Percentiles rank a stretch among this genome's conserved stretches.
Conservation (phyloP, 805 yeast genomes). For the Ogataea trehaloabstinens region DNA sequence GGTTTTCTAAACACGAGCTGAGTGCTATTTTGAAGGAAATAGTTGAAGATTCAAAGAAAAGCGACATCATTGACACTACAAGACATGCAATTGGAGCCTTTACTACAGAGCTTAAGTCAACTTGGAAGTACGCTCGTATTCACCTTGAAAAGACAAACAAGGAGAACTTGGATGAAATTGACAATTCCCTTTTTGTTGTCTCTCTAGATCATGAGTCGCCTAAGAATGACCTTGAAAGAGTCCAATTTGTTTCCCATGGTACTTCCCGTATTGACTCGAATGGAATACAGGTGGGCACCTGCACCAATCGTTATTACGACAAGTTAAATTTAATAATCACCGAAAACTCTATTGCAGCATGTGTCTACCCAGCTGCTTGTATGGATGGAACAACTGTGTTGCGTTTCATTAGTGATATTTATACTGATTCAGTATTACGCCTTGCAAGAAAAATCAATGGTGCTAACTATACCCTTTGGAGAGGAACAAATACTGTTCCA, state of each 20-base stretch:
- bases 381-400: conserved; percentile 60
- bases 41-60: conserved; percentile 35
- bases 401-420: conserved; percentile 55
- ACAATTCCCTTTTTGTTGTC: conserved; percentile 50
- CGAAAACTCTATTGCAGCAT: conserved; percentile 55
- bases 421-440: conserved; percentile 55
- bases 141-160: conserved; percentile 41
- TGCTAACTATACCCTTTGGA: conserved; percentile 52
- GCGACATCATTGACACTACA: conserved; percentile 38
- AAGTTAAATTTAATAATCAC: conserved; percentile 54
- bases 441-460: conserved; percentile 60
- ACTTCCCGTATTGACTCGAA: conserved; percentile 42
- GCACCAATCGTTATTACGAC: conserved; percentile 61
- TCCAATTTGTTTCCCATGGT: conserved; percentile 52
- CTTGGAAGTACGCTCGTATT: conserved; percentile 47
- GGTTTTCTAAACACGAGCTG: conserved; percentile 54
- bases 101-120: conserved; percentile 49
- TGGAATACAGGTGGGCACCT: conserved; percentile 53
- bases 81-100: conserved; percentile 51
- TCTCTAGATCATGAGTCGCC: conserved; percentile 51
- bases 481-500: conserved; percentile 38
- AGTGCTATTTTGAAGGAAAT: conserved; percentile 42
- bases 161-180: conserved; percentile 38
- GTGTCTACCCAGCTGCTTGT: conserved; percentile 56
- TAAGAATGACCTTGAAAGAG: conserved; percentile 44